These are phyloP conservation scores for Xylariaceae sp. DNA, from an alignment of 2,329 filamentous ascomycete species.

Conservation along the genomic window DNA sequence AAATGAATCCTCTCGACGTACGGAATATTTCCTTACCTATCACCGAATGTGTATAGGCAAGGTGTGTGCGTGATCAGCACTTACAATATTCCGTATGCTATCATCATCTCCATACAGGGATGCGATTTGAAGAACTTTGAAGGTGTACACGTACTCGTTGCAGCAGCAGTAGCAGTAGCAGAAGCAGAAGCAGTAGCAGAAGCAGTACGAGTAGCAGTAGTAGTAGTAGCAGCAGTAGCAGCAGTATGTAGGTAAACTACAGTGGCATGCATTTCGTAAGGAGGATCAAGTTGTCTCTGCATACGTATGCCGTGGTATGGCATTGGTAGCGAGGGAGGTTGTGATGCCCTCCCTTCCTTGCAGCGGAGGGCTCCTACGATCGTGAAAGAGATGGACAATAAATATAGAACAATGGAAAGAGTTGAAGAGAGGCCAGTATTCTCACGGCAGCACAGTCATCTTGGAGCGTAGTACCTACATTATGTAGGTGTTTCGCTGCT, in stretches of 20 bases:
- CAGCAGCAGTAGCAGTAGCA: background rate
- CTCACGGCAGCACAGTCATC: conserved; percentile 1
- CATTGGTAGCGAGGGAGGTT: conserved; percentile 6
- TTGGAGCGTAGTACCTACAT: background rate
- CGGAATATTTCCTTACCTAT: too few relatives aligned
- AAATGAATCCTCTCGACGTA: too few relatives aligned
- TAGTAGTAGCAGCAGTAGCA: too few relatives aligned
- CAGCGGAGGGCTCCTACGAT: background rate
- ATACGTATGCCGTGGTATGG: background rate
- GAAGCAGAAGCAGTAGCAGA: background rate
- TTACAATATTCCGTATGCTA: background rate
- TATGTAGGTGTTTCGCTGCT: background rate
- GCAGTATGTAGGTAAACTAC: background rate
- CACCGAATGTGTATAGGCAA: background rate
- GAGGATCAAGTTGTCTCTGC: background rate
- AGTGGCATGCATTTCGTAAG: background rate
- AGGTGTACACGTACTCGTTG: background rate
- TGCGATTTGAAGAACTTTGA: background rate
- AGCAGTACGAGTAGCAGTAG: too few relatives aligned
- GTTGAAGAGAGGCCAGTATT: background rate
- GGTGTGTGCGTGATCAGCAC: background rate
- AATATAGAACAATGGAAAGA: background rate
- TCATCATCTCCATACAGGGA: background rate
- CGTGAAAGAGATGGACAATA: background rate
- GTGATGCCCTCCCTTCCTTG: conserved; percentile 6